Evolutionary conservation across 495 filamentous ascomycete species (phyloP).

Genomic region (Glonium stellatum): DNA sequence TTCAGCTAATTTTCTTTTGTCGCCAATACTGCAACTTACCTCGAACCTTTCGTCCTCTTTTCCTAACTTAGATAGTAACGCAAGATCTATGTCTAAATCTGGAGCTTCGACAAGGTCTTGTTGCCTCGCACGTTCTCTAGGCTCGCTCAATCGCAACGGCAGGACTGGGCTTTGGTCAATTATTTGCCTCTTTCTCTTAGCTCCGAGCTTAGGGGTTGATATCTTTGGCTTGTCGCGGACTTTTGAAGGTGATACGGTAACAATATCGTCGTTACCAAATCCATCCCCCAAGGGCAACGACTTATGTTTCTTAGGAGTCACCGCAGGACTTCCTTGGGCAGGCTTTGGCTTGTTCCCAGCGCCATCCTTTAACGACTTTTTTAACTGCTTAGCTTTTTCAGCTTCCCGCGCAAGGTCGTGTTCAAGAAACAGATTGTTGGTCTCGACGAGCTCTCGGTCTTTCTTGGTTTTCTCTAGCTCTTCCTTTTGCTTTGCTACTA

Average conservation of each 20-base stretch:
- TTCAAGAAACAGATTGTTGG: conserved; percentile 57
- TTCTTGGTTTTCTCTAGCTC: conserved; percentile 51
- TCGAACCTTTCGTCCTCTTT: conserved; percentile 38
- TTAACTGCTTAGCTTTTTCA: conserved; percentile 39
- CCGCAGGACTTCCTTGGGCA: conserved; percentile 29
- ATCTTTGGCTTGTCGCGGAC: conserved; percentile 44
- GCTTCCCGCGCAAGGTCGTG: conserved; percentile 58
- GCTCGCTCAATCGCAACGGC: conserved; percentile 46
- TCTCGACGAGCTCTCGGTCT: conserved; percentile 55
- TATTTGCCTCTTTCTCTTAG: conserved; percentile 56
- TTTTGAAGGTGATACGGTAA: conserved; percentile 52
- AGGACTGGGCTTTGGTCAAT: conserved; percentile 50
- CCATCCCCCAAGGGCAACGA: conserved; percentile 57
- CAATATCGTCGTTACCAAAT: conserved; percentile 65
- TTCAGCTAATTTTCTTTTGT: neutral
- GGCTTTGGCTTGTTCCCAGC: conserved; percentile 9
- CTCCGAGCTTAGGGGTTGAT: conserved; percentile 50
- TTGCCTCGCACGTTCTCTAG: conserved; percentile 24
- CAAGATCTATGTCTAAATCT: conserved; percentile 29
- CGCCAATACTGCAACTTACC: neutral
- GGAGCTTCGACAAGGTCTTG: conserved; percentile 6
- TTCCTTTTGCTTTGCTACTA: conserved; percentile 47
- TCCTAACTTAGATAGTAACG: conserved; percentile 30
- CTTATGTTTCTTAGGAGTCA: conserved; percentile 55
- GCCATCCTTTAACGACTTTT: conserved; percentile 37